Evolutionary conservation across 1,284 basidiomycete genomes (phyloP).

Genomic region (Trichosporon asahii): DNA sequence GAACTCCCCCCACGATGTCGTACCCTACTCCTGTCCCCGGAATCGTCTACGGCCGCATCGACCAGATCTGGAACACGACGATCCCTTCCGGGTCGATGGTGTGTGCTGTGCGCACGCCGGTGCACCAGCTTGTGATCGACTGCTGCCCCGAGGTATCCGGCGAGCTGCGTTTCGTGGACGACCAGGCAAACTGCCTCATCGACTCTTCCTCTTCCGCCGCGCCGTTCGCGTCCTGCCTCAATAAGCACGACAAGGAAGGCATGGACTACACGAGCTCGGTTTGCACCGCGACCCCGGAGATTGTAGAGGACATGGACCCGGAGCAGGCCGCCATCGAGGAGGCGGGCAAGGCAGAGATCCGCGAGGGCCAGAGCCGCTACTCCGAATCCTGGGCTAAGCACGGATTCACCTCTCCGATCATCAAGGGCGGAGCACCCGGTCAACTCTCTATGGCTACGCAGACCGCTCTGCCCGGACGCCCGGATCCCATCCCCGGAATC

Average conservation of each 20-base stretch:
- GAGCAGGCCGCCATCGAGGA: not conserved
- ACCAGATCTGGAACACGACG: not conserved
- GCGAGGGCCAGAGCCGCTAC: not conserved
- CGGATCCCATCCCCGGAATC: not conserved
- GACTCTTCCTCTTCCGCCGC: not conserved
- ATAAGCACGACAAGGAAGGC: not conserved
- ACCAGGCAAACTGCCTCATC: not conserved
- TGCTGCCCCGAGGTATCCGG: constrained; percentile 5
- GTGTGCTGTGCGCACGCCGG: not conserved
- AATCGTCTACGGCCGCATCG: not conserved
- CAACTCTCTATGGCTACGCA: not conserved
- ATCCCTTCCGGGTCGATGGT: not conserved
- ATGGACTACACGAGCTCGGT: not conserved
- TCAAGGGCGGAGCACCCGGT: not conserved
- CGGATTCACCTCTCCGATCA: constrained; percentile 2
- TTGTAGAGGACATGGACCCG: not conserved
- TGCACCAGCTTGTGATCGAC: not conserved
- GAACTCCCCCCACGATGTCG: not conserved
- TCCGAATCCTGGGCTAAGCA: not conserved
- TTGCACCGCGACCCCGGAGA: not conserved
- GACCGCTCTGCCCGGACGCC: not conserved
- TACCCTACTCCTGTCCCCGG: not conserved
- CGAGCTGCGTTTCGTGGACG: constrained; percentile 5
- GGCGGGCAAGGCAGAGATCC: not conserved
- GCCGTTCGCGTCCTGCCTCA: not conserved